Conservation (phyloP, 192 early-diverging fungal genomes). For the Rhizophagus sp. region DNA sequence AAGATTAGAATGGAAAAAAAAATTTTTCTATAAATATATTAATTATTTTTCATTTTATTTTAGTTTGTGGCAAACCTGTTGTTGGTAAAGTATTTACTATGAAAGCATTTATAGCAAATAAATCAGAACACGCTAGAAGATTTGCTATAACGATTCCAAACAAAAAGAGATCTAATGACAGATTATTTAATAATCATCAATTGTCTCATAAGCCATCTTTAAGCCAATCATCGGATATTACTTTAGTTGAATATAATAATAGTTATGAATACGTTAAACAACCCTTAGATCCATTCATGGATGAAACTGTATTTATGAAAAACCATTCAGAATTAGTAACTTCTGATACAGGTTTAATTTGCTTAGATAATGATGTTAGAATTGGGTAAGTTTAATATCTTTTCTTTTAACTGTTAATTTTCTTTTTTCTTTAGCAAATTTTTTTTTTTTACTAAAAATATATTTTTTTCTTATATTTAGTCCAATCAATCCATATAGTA, state of each 20-base stretch:
- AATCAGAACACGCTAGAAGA: slow-evolving; percentile 51
- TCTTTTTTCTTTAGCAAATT: background rate
- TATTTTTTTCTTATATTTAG: slow-evolving; percentile 30
- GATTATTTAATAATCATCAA: background rate
- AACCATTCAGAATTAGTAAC: slow-evolving; percentile 58
- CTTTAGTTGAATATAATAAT: background rate
- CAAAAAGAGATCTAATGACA: slow-evolving; percentile 45
- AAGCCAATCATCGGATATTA: background rate
- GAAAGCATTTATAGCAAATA: slow-evolving; percentile 57
- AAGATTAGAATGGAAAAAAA: background rate
- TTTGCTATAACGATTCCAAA: slow-evolving; percentile 59
- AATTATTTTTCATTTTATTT: background rate
- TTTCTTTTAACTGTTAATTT: background rate
- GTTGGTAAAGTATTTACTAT: slow-evolving; percentile 57
- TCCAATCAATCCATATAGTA: slow-evolving; percentile 51
- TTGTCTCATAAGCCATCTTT: background rate
- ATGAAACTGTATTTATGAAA: slow-evolving; percentile 44
- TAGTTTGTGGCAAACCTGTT: slow-evolving; percentile 41
- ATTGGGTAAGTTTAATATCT: slow-evolving; percentile 40
- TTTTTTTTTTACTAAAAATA: background rate
- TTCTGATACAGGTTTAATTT: slow-evolving; percentile 57
- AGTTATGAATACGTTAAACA: background rate
- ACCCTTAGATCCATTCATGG: background rate
- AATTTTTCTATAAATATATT: background rate
- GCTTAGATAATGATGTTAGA: slow-evolving; percentile 58